Conservation (phyloP, 1,284 basidiomycete genomes). For the Apiotrichum brassicae region DNA sequence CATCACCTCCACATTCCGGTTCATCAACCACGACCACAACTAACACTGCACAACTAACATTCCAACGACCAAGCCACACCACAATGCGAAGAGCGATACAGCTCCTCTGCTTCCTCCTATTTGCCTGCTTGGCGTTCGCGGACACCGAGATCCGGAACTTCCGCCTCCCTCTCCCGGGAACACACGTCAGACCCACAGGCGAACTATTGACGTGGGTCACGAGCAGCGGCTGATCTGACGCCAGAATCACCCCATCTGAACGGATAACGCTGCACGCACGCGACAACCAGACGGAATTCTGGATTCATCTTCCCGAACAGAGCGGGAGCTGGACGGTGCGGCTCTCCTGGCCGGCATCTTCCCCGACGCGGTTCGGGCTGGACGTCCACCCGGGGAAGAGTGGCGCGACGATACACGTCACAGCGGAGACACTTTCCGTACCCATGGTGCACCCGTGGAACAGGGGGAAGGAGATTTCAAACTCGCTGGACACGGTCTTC, state of each 20-base stretch:
- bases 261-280: constrained; percentile 10
- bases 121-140: constrained; percentile 11
- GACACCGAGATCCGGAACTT: constrained; percentile 43
- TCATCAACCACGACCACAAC: not conserved
- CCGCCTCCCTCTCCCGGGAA: constrained; percentile 18
- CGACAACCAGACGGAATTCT: constrained; percentile 9
- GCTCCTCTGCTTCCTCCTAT: not conserved
- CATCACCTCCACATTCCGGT: not conserved
- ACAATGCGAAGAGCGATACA: not conserved
- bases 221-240: not conserved
- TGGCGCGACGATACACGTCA: constrained; percentile 14
- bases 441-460: constrained; percentile 17
- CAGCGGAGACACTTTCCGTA: constrained; percentile 16
- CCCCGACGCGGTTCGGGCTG: constrained; percentile 8
- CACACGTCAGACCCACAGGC: not conserved
- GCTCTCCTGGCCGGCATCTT: constrained; percentile 37
- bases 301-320: constrained; percentile 12
- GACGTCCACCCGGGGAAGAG: not conserved
- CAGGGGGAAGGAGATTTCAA: too few species aligned
- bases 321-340: constrained; percentile 30
- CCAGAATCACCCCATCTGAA: not conserved
- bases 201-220: not conserved
- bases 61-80: too few species aligned
- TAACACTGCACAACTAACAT: too few species aligned
- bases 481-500: constrained; percentile 18